phyloP scores from a whole-genome alignment of 202 grass and related monocot species.

The Carex sylvatica region DNA sequence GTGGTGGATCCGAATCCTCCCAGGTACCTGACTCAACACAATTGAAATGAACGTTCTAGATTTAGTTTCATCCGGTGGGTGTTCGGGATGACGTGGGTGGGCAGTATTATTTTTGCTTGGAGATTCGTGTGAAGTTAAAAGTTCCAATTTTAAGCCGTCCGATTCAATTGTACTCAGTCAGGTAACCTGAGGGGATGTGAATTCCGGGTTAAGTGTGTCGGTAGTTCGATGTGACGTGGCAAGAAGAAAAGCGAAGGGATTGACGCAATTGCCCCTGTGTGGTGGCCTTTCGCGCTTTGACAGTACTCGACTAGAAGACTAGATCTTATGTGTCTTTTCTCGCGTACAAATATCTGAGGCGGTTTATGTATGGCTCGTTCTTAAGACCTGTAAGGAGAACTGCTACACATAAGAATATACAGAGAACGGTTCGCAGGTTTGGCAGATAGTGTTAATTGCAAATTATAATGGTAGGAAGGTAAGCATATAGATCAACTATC shows the following conservation, averaged over 20 bases:
- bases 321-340: neutral
- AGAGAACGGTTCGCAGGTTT: constrained; percentile 9
- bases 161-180: too few species aligned
- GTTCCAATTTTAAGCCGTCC: too few species aligned
- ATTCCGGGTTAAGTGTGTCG: neutral
- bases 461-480: neutral
- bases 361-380: neutral
- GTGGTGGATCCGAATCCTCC: too few species aligned
- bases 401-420: neutral
- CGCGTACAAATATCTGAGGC: neutral
- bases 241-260: constrained; percentile 32
- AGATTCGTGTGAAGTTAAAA: too few species aligned
- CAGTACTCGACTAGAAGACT: neutral
- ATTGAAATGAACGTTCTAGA: too few species aligned
- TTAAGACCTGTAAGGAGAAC: neutral
- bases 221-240: constrained; percentile 21
- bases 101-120: too few species aligned
- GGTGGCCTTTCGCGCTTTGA: constrained; percentile 20
- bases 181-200: too few species aligned
- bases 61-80: too few species aligned
- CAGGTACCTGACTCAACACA: too few species aligned
- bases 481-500: constrained; percentile 10
- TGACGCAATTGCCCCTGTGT: constrained; percentile 18
- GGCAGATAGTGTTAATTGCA: neutral
- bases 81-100: too few species aligned